Conservation (phyloP, 139 green algal genomes). For the Trebouxia sp. region DNA sequence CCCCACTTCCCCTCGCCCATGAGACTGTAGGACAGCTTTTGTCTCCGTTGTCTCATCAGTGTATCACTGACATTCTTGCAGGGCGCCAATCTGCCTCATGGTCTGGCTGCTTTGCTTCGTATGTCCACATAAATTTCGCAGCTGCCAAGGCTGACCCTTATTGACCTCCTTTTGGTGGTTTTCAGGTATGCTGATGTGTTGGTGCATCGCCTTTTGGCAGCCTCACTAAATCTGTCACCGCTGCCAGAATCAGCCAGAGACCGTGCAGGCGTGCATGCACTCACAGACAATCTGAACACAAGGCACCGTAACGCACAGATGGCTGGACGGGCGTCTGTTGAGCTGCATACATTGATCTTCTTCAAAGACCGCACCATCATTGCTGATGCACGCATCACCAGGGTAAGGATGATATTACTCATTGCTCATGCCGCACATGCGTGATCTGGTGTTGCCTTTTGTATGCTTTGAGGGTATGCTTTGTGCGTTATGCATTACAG, state of each 20-base stretch:
- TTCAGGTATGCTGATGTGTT: slow-evolving; percentile 92
- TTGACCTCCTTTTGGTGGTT: too few species aligned
- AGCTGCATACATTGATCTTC: slow-evolving; percentile 98
- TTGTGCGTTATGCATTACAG: slow-evolving; percentile 22
- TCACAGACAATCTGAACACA: slow-evolving; percentile 88
- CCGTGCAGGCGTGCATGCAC: slow-evolving; percentile 49
- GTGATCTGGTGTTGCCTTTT: neutral
- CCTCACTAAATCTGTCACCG: slow-evolving; percentile 66
- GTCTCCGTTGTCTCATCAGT: too few species aligned
- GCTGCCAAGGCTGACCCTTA: too few species aligned
- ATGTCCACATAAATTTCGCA: too few species aligned
- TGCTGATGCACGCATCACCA: slow-evolving; percentile 36
- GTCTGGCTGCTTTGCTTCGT: too few species aligned
- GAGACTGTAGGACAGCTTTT: too few species aligned
- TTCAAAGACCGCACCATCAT: slow-evolving; percentile 68
- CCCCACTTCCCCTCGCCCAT: too few species aligned
- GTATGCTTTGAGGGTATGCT: neutral
- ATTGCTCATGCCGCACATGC: neutral
- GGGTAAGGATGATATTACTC: neutral
- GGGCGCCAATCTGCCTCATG: too few species aligned
- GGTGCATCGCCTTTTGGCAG: slow-evolving; percentile 90
- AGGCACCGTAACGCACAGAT: slow-evolving; percentile 93
- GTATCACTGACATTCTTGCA: too few species aligned
- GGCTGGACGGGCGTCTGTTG: slow-evolving; percentile 85
- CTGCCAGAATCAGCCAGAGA: slow-evolving; percentile 66